Base-by-base conservation (phyloP, 768 basidiomycete genomes). In the Mycena latifolia region DNA sequence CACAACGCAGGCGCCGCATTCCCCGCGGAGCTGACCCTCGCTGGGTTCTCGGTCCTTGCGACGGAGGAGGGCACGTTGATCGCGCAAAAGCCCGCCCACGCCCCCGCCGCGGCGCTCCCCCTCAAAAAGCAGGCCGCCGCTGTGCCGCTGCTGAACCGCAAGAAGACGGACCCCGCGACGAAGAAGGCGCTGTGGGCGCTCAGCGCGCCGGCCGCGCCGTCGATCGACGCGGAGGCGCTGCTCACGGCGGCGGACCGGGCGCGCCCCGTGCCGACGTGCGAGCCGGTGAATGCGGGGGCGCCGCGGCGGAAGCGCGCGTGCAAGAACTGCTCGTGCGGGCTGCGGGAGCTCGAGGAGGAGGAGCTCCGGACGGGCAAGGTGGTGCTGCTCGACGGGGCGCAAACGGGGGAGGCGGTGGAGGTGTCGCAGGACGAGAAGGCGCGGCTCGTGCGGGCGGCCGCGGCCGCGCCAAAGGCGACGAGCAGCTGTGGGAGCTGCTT, bases 401-500 rank as follows among this genome's bases (percentile, higher is more conserved):
- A 88, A 69, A 80, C 82, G 62, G 91, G 90, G 2, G 82, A 84
- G 60, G 82, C 91, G 41, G 81, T 79, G 55, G 91, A 87, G 65
- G 84, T 91, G 4, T 75, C 79, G 45, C 82, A 86, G 71, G 76
- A 74, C 43, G 93, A 92, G 82, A 89, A 82, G 78, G 90, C 86
- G 76, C 86, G 88, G 70, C 76, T 93, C 74, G 72, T 88, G 3
- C 77, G 80, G 45, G 92, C 92, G 11, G 92, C 91, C 0, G 87
- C 84, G 73, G 86, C 86, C 24, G 88, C 94, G 17, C 89, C 90
- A 15, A 94, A 94, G 81, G 95, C 93, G 39, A 98, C 96, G 59
- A 97, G 96, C 76, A 95, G 94, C 75, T 99, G 98, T 81, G 97
- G 96, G 18, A 98, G 86, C 81, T 99, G 98, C 83, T 99, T 94